These are phyloP conservation scores for Starmerella geochares DNA, from an alignment of 805 yeast genomes.

Conservation along the genomic window DNA sequence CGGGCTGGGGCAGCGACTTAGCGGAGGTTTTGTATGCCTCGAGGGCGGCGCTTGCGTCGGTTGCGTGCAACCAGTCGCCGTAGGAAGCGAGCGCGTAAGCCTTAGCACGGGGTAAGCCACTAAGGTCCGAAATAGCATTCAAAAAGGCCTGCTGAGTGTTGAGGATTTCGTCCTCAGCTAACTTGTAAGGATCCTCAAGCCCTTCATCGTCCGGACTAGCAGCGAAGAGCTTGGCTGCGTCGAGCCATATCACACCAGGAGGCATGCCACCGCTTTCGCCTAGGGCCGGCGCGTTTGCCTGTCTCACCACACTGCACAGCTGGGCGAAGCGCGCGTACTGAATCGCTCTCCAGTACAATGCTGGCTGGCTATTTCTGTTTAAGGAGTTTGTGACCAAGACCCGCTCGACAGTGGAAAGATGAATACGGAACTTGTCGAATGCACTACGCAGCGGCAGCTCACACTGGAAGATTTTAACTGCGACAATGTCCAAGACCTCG, in stretches of 20 bases:
- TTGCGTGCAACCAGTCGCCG: conserved; percentile 16
- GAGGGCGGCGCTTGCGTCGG: conserved; percentile 15
- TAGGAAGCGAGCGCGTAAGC: conserved; percentile 19
- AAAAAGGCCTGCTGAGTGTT: conserved; percentile 16
- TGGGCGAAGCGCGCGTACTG: conserved; percentile 59
- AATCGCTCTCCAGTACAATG: conserved; percentile 46
- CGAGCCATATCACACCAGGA: conserved; percentile 24
- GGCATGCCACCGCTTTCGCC: conserved; percentile 14
- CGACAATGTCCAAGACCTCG: conserved; percentile 46
- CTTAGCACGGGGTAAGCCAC: conserved; percentile 14
- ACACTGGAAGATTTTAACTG: conserved; percentile 53
- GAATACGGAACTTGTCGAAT: conserved; percentile 53
- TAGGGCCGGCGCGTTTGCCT: not conserved
- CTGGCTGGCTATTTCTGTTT: conserved; percentile 21
- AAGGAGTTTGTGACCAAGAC: conserved; percentile 26
- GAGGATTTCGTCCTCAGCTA: not conserved
- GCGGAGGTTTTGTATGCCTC: conserved; percentile 19
- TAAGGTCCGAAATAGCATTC: conserved; percentile 18
- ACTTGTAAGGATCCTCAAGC: conserved; percentile 10
- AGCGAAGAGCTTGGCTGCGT: conserved; percentile 36
- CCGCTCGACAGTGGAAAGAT: conserved; percentile 43
- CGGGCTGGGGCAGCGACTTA: conserved; percentile 3
- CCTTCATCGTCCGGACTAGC: not conserved
- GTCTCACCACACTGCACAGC: conserved; percentile 9
- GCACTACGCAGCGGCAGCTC: conserved; percentile 44